Evolutionary conservation across 2,329 filamentous ascomycete species (phyloP).

Genomic region (Gremmenia infestans): DNA sequence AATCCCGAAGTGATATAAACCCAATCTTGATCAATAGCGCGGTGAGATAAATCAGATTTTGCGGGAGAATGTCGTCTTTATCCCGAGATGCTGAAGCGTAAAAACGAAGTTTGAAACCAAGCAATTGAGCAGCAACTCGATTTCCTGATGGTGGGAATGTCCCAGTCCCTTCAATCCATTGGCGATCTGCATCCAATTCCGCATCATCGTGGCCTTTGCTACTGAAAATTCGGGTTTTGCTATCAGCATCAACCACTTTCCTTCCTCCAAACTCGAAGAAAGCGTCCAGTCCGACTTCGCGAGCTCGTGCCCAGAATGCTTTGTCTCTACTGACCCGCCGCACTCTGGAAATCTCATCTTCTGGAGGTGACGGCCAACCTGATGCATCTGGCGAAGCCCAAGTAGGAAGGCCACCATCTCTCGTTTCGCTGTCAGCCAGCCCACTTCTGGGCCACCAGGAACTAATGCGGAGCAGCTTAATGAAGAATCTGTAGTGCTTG

Average conservation of each 20-base stretch:
- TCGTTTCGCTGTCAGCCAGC: constrained; percentile 39
- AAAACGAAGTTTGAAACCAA: constrained; percentile 95
- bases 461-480: constrained; percentile 84
- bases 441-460: constrained; percentile 89
- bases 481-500: constrained; percentile 89
- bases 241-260: constrained; percentile 55
- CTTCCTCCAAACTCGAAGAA: constrained; percentile 86
- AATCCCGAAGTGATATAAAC: constrained; percentile 85
- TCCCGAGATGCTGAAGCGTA: constrained; percentile 79
- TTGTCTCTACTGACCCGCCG: constrained; percentile 63
- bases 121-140: constrained; percentile 83
- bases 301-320: constrained; percentile 77
- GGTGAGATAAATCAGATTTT: constrained; percentile 87
- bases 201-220: constrained; percentile 35
- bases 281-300: constrained; percentile 69
- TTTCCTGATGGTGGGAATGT: constrained; percentile 84
- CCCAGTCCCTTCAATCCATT: constrained; percentile 77
- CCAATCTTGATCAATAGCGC: constrained; percentile 94
- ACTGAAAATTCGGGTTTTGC: constrained; percentile 40
- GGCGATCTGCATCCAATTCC: constrained; percentile 49
- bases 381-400: constrained; percentile 76
- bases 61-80: constrained; percentile 71
- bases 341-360: constrained; percentile 52
- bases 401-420: constrained; percentile 63
- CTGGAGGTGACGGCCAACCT: constrained; percentile 58